Evolutionary conservation across 2,329 filamentous ascomycete species (phyloP), one percentile per base, ranked within the genome.

Genomic region (Neonectria punicea): DNA sequence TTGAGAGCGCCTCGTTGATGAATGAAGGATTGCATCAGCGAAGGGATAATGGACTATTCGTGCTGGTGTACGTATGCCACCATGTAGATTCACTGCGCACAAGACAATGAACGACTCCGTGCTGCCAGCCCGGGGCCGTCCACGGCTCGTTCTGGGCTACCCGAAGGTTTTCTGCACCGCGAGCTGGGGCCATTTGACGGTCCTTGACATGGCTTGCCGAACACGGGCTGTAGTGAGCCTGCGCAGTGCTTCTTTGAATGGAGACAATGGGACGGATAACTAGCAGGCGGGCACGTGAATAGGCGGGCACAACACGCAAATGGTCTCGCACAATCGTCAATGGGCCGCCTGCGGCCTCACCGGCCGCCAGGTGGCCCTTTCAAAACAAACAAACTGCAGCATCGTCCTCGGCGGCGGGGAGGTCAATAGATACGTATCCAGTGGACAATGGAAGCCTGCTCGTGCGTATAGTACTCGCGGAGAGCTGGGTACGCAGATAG

Each of bases 301-400:
- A 46, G 39, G 56, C 51, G 43, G 65, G 28, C 67, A 65, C 68
- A 70, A 63, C 68, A 57, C 32, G 59, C 60, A 65, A 50, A 25
- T 28, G 36, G 59, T 51, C 49, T 51, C 46, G 53, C 63, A 70
- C 68, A 67, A 68, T 58, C 54, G 65, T 63, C 49, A 63, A 65
- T 63, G 50, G 70, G 70, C 61, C 66, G 60, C 50, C 63, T 63
- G 63, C 66, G 71, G 67, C 70, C 68, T 58, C 39, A 65, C 57
- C 65, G 68, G 56, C 70, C 67, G 58, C 56, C 50, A 53, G 66
- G 63, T 66, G 67, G 59, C 63, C 59, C 43, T 70, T 70, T 67
- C 69, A 54, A 73, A 73, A 73, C 67, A 73, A 73, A 73, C 69
- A 73, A 70, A 54, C 57, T 70, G 71, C 64, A 47, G 67, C 65